Percentiles rank a stretch among this genome's conserved stretches.
phyloP scores from a whole-genome alignment of 192 early-diverging fungal species.

The Backusella mclennaniae region DNA sequence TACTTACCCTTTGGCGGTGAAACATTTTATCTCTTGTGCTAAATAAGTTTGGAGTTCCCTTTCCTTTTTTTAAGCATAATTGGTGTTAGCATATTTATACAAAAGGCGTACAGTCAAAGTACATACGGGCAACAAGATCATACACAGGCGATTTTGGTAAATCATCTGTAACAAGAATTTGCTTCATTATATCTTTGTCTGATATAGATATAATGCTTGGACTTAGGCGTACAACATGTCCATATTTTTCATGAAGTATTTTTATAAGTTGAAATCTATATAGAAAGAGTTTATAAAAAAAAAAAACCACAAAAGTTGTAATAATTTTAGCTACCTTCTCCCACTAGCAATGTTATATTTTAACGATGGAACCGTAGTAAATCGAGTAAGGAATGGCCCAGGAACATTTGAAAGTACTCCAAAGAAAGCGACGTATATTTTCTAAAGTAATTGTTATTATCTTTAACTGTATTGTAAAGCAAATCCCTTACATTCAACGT shows the following conservation, averaged over 20 bases:
- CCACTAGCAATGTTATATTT: constrained; percentile 14
- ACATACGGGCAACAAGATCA: constrained; percentile 7
- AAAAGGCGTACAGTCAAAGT: background rate
- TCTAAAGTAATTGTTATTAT: constrained; percentile 1
- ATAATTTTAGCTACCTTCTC: background rate
- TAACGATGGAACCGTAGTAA: constrained; percentile 12
- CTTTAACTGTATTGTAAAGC: background rate
- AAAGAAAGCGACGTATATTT: constrained; percentile 25
- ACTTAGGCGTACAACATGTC: constrained; percentile 38
- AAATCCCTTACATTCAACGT: background rate
- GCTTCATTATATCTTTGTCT: constrained; percentile 41
- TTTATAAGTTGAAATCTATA: constrained; percentile 12
- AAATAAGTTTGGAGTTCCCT: constrained; percentile 25
- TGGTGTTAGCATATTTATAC: background rate
- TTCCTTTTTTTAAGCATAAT: constrained; percentile 8
- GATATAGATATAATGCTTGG: constrained; percentile 36
- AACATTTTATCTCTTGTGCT: constrained; percentile 33
- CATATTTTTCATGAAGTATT: constrained; percentile 37
- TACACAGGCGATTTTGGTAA: constrained; percentile 11
- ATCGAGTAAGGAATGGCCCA: constrained; percentile 21
- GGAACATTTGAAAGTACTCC: constrained; percentile 22
- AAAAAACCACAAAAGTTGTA: background rate
- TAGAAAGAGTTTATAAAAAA: background rate
- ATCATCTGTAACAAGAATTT: constrained; percentile 31
- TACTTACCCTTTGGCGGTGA: constrained; percentile 34